phyloP scores from a whole-genome alignment of 2,329 filamentous ascomycete species.

The Cadophora sp. region DNA sequence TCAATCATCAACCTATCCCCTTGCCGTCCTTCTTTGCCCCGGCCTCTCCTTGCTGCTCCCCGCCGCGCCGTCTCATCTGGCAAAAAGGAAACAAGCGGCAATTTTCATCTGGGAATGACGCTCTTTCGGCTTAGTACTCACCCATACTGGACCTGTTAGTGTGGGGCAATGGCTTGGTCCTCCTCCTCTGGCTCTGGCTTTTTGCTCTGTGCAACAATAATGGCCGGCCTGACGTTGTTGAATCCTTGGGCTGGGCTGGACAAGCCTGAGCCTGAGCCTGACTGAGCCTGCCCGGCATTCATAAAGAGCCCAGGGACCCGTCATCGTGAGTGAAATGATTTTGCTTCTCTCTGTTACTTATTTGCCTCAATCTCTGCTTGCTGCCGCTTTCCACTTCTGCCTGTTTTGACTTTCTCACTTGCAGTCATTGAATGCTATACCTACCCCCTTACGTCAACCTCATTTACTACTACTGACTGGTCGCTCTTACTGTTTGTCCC shows the following conservation, averaged over 20 bases:
- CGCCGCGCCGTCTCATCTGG: conserved; percentile 1
- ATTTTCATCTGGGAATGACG: conserved; percentile 4
- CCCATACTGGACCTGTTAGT: not conserved
- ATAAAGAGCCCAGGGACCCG: conserved; percentile 28
- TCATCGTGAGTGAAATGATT: conserved; percentile 28
- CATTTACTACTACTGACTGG: conserved; percentile 14
- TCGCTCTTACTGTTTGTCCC: conserved; percentile 15
- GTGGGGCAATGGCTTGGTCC: conserved; percentile 2
- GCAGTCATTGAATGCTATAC: conserved; percentile 23
- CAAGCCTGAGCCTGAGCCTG: not conserved
- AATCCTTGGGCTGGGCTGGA: conserved; percentile 7
- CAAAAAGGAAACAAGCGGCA: conserved; percentile 9
- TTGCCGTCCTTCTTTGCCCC: not conserved
- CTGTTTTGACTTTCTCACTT: conserved; percentile 1
- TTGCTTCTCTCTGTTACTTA: conserved; percentile 14
- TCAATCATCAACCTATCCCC: not conserved
- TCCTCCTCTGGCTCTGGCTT: conserved; percentile 8
- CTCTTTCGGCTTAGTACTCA: conserved; percentile 9
- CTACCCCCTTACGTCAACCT: conserved; percentile 16
- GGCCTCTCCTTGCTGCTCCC: not conserved
- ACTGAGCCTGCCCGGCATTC: conserved; percentile 8
- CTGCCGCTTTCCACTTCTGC: conserved; percentile 7
- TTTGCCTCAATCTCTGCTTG: conserved; percentile 32
- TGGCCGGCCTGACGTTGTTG: conserved; percentile 10
- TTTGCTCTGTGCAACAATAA: conserved; percentile 7